Evolutionary conservation across 2,329 filamentous ascomycete species (phyloP), one percentile per base, ranked within the genome.

Genomic region (Alternaria consortialis): DNA sequence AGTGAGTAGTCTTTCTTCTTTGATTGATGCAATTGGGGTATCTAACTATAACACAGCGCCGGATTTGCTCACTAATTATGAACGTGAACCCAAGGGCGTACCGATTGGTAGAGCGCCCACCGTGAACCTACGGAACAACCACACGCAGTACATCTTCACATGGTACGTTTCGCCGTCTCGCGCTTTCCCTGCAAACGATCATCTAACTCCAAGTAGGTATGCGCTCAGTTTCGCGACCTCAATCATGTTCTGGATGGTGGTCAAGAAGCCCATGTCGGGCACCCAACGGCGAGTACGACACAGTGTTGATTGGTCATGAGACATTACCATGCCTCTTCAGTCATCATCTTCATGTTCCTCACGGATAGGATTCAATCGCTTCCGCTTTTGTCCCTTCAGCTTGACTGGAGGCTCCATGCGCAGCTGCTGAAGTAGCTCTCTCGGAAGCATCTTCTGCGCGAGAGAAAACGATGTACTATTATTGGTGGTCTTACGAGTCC

Each of bases 141-240:
- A 99, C 80, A 89, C 92, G 66, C 95, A 98, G 84, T 99, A 99
- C 80, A 99, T 99, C 70, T 95, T 97, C 79, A 99, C 95, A 68
- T 99, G 95, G 95, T 98, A 87, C 75, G 89, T 53, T 32, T 37
- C 34, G 37, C 17, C 31, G 15, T 39, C 37, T 34, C 56, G 36
- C 39, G 29, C 37, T 40, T 20, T 34, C 37, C 32, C 2, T 25
- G 7, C 23, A 17, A 48, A 23, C n/a, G 13, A n/a, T 6, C 27
- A 36, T 56, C 70, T 75, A 56, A 76, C 43, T 7, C 12, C 11
- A n/a, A 15, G 29, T 68, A 97, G 93, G 93, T 97, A 96, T 76
- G 92, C 91, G 64, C 86, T 97, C 65, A 90, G 88, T 58, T 79
- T 90, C 40, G 94, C 94, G 58, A 99, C 95, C 39, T 89, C 92